Conservation (phyloP, 768 basidiomycete species). For the Scleroderma bovista region DNA sequence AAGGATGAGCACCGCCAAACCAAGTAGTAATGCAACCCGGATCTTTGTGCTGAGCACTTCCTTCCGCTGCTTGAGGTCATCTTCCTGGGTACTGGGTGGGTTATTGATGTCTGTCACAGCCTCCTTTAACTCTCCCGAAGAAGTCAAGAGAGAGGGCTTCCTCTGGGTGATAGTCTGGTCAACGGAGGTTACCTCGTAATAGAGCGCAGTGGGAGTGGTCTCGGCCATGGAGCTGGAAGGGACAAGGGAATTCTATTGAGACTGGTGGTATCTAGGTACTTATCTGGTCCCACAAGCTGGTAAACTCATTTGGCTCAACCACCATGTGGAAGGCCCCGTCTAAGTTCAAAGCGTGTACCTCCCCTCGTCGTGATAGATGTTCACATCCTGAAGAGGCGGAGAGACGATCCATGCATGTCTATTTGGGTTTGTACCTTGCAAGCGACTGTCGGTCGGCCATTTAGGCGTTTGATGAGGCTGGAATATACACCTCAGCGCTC, state of each 20-base stretch:
- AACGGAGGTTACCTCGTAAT: not conserved
- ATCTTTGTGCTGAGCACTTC: conserved; percentile 12
- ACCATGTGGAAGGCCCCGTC: no score
- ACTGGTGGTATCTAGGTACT: no score
- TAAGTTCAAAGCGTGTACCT: no score
- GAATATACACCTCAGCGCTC: no score
- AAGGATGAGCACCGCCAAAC: conserved; percentile 55
- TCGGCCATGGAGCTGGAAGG: conserved; percentile 13
- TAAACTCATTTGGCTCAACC: no score
- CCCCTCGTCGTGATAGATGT: no score
- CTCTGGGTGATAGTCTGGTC: conserved; percentile 14
- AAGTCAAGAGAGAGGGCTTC: conserved; percentile 11
- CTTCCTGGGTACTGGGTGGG: not conserved
- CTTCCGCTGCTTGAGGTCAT: conserved; percentile 8
- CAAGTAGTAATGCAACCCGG: conserved; percentile 45
- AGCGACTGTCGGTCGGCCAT: no score
- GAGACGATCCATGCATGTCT: no score
- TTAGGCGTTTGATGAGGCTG: no score
- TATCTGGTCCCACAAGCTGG: no score
- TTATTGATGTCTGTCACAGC: conserved; percentile 17
- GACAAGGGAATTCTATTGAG: not conserved
- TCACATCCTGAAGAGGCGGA: no score
- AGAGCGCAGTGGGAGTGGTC: not conserved
- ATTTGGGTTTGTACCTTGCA: no score
- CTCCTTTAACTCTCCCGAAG: conserved; percentile 8